Evolutionary conservation across 2,329 filamentous ascomycete species (phyloP).

Genomic region (Exophiala bonariae): DNA sequence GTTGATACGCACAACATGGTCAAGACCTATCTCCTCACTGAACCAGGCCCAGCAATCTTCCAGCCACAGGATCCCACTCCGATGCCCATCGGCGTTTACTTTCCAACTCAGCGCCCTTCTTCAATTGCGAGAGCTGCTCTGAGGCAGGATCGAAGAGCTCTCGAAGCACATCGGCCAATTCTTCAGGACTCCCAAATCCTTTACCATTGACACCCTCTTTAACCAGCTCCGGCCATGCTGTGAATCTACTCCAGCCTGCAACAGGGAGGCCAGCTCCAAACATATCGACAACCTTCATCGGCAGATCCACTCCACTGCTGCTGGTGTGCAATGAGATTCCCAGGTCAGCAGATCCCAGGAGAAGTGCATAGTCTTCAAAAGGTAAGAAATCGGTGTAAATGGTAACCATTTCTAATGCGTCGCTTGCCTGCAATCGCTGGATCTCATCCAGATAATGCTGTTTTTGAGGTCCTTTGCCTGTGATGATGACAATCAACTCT

Average conservation of each 20-base stretch:
- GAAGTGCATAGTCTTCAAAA: slow-evolving; percentile 76
- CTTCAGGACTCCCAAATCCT: slow-evolving; percentile 73
- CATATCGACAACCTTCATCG: slow-evolving; percentile 99
- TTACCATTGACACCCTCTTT: slow-evolving; percentile 81
- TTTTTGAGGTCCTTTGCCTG: slow-evolving; percentile 87
- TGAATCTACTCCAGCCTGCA: slow-evolving; percentile 79
- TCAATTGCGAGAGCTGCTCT: slow-evolving; percentile 60
- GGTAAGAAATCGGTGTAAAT: slow-evolving; percentile 84
- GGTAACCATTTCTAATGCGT: slow-evolving; percentile 67
- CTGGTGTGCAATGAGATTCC: slow-evolving; percentile 91
- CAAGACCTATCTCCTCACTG: too few relatives aligned
- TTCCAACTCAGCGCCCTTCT: slow-evolving; percentile 70
- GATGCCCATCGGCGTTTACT: slow-evolving; percentile 81
- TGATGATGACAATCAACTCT: slow-evolving; percentile 81
- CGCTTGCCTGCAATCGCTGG: slow-evolving; percentile 57
- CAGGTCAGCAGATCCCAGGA: slow-evolving; percentile 83
- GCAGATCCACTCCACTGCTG: slow-evolving; percentile 89
- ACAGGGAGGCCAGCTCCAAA: slow-evolving; percentile 93
- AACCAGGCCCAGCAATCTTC: slow-evolving; percentile 62
- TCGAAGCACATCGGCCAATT: slow-evolving; percentile 64
- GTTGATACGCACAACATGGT: too few relatives aligned
- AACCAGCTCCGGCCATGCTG: slow-evolving; percentile 89
- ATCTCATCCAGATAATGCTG: slow-evolving; percentile 70
- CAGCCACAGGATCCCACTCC: slow-evolving; percentile 86
- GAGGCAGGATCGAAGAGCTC: slow-evolving; percentile 61